Percentiles rank a stretch among this genome's conserved stretches.
Evolutionary conservation across 2,329 filamentous ascomycete species (phyloP).

Genomic region (Boeremia lycopersici): DNA sequence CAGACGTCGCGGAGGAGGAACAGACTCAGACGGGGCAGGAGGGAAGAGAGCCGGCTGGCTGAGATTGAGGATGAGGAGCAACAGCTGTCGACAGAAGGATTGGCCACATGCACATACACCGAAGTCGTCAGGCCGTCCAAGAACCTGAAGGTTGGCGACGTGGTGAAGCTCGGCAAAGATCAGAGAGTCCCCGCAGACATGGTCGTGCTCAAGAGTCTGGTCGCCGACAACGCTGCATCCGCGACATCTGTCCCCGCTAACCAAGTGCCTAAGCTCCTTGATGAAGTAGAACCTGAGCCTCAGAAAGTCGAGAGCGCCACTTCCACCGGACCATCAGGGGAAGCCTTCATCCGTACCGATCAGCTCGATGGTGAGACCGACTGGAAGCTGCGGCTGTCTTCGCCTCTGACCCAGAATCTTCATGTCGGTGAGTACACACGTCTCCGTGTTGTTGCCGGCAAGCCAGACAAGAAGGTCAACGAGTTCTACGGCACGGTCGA

Average conservation of each 20-base stretch:
- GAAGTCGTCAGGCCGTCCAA: conserved; percentile 82
- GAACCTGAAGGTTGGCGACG: conserved; percentile 91
- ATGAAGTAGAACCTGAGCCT: conserved; percentile 16
- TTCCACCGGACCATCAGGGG: conserved; percentile 63
- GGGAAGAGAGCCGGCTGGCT: conserved; percentile 57
- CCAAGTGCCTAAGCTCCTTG: conserved; percentile 26
- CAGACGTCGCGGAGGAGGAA: conserved; percentile 37
- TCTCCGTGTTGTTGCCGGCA: conserved; percentile 77
- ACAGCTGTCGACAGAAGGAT: conserved; percentile 38
- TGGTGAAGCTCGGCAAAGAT: conserved; percentile 90
- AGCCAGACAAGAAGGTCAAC: conserved; percentile 92
- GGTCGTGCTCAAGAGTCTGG: conserved; percentile 83
- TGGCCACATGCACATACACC: conserved; percentile 58
- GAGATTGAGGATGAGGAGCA: conserved; percentile 75
- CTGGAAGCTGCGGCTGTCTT: conserved; percentile 93
- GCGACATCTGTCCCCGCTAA: conserved; percentile 4
- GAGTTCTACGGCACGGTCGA: conserved; percentile 92
- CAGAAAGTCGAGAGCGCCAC: conserved; percentile 25
- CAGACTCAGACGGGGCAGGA: conserved; percentile 42
- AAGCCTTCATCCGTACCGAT: conserved; percentile 96
- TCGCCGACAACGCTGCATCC: conserved; percentile 36
- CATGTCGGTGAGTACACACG: conserved; percentile 70
- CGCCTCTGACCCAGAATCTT: conserved; percentile 82
- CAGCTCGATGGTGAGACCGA: conserved; percentile 98
- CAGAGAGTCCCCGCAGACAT: conserved; percentile 95